Evolutionary conservation across 2,329 filamentous ascomycete species (phyloP), one percentile per base, ranked within the genome.

Genomic region (Rutstroemia sp.): DNA sequence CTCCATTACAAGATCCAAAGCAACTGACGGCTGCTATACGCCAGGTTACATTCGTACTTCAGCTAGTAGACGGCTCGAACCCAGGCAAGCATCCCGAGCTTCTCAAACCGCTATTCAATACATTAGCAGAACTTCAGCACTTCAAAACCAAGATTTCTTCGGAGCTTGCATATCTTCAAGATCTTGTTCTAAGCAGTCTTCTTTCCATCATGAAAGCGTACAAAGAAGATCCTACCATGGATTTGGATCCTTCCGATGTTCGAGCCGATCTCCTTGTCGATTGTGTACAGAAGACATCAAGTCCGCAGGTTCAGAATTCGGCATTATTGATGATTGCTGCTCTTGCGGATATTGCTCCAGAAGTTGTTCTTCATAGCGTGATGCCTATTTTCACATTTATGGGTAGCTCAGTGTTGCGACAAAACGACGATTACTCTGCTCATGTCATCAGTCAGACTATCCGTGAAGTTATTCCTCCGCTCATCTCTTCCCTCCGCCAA

Each of bases 351-450:
- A 88, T 92, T 63, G 89, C 90, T 0, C 94, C 95, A 0, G 92
- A 96, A 69, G 76, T 95, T 48, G 89, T 99, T 3, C 78, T 99
- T 57, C 92, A 99, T 73, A 96, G 91, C 64, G 89, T 99, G 54
- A 99, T 99, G 94, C 94, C 94, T 12, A 92, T 99, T 52, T 99
- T 99, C 73, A 97, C 94, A 0, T 96, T 97, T 69, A 96, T 97
- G 86, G 91, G 92, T 44, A 88, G 87, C 45, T 96, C 89, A 3
- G 86, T 96, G 19, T 79, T 99, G 50, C 86, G 89, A 49, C 92
- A 96, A 73, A 90, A 89, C 64, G 95, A 99, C 66, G 92, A 97
- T 65, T 97, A 96, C 73, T 97, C 94, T 21, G 91, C 92, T 12
- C 89, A 96, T 69, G 92, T 99, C 34, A 92, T 96, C 57, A 90